phyloP scores from a whole-genome alignment of 257 asterid genomes.

The Plantago elongata region DNA sequence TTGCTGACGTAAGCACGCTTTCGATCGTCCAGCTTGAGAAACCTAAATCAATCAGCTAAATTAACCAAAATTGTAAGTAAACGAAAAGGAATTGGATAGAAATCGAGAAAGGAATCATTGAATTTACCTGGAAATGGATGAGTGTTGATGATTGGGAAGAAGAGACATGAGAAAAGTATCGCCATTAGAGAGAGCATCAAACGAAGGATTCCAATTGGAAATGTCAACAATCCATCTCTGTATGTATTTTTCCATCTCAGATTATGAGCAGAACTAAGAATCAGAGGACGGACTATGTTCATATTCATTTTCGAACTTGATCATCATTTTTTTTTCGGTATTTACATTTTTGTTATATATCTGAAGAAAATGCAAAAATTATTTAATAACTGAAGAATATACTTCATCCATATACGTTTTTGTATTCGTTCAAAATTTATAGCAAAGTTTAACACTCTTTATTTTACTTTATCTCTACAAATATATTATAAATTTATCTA shows the following conservation, averaged over 20 bases:
- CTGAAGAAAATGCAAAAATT: too few relatives aligned
- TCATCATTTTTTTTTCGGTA: too few relatives aligned
- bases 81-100: not conserved
- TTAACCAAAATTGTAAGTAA: not conserved
- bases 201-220: slow-evolving; percentile 63
- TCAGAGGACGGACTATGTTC: too few relatives aligned
- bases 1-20: slow-evolving; percentile 73
- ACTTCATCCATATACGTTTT: too few relatives aligned
- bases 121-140: slow-evolving; percentile 57
- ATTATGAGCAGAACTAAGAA: too few relatives aligned
- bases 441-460: too few relatives aligned
- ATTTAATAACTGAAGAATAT: too few relatives aligned
- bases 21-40: slow-evolving; percentile 56
- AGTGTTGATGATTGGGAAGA: slow-evolving; percentile 59
- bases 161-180: slow-evolving; percentile 23
- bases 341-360: too few relatives aligned
- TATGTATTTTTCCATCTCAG: slow-evolving; percentile 49
- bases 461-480: too few relatives aligned
- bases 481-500: too few relatives aligned
- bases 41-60: slow-evolving; percentile 38
- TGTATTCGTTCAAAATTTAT: too few relatives aligned
- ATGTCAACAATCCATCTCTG: slow-evolving; percentile 71
- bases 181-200: slow-evolving; percentile 34
- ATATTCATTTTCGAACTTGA: too few relatives aligned
- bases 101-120: not conserved